These are phyloP conservation scores for Nakaseomyces uthaithaninus DNA, from an alignment of 1,139 yeast genomes.

Conservation along the genomic window DNA sequence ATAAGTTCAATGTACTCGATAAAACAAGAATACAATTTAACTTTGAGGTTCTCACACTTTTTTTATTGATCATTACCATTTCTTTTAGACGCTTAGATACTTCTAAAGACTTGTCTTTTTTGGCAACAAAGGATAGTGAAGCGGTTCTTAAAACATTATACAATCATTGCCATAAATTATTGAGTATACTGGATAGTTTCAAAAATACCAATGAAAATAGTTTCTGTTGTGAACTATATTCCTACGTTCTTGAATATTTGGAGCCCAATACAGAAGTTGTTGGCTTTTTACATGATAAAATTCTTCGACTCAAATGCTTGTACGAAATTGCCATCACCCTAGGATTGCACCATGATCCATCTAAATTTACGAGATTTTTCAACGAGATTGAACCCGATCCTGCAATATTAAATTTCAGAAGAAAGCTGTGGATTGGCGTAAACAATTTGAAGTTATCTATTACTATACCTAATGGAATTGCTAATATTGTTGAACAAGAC, in stretches of 20 bases:
- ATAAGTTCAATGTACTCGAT: conserved; percentile 4
- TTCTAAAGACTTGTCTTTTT: background rate
- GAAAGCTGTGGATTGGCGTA: conserved; percentile 20
- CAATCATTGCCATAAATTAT: conserved; percentile 13
- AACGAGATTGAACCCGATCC: conserved; percentile 10
- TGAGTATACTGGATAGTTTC: conserved; percentile 17
- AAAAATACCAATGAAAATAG: conserved; percentile 18
- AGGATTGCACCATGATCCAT: conserved; percentile 20
- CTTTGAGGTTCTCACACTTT: conserved; percentile 13
- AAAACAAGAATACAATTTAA: conserved; percentile 11
- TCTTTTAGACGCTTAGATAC: conserved; percentile 11
- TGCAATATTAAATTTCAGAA: conserved; percentile 11
- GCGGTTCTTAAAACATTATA: conserved; percentile 9
- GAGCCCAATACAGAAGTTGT: conserved; percentile 15
- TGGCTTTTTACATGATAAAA: conserved; percentile 11
- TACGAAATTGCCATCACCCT: conserved; percentile 14
- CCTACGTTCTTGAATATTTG: conserved; percentile 15
- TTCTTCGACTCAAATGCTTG: conserved; percentile 15
- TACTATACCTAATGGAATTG: conserved; percentile 15
- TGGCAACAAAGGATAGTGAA: conserved; percentile 10
- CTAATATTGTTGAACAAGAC: conserved; percentile 9
- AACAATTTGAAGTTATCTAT: conserved; percentile 15
- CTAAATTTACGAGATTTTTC: conserved; percentile 12
- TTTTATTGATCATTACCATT: conserved; percentile 13
- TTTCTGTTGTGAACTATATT: conserved; percentile 16